These are phyloP conservation scores for Syzygium oleosum DNA, from an alignment of 345 rosid genomes.

Conservation along the genomic window DNA sequence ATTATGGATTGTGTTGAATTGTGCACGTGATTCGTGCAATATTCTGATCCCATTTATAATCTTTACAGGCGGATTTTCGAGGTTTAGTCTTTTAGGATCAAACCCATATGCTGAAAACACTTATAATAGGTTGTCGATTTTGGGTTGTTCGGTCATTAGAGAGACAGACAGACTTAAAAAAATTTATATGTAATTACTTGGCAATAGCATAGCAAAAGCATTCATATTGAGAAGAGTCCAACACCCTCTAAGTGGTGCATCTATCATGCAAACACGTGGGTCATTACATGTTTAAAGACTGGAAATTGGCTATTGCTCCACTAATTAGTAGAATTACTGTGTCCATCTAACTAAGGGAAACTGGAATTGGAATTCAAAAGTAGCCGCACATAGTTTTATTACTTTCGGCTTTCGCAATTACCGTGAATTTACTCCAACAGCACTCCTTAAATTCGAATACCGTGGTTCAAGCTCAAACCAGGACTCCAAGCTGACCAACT, in stretches of 20 bases:
- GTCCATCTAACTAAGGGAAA: neutral
- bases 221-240: neutral
- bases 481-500: constrained; percentile 29
- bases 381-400: neutral
- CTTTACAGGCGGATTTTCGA: neutral
- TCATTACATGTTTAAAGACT: neutral
- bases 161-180: neutral
- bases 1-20: neutral
- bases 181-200: neutral
- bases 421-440: constrained; percentile 2
- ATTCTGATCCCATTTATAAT: neutral
- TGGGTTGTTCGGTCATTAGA: neutral
- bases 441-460: constrained; percentile 6
- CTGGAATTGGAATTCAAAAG: neutral
- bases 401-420: neutral
- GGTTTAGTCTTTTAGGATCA: neutral
- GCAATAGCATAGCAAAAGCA: neutral
- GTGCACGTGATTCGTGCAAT: neutral
- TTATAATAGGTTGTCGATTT: neutral
- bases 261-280: neutral
- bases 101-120: neutral
- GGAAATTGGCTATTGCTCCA: neutral
- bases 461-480: constrained; percentile 37
- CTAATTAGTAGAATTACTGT: neutral
- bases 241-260: neutral